These are phyloP conservation scores for Arabidopsis hybrid DNA, from an alignment of 441 rosid species.

Conservation along the genomic window DNA sequence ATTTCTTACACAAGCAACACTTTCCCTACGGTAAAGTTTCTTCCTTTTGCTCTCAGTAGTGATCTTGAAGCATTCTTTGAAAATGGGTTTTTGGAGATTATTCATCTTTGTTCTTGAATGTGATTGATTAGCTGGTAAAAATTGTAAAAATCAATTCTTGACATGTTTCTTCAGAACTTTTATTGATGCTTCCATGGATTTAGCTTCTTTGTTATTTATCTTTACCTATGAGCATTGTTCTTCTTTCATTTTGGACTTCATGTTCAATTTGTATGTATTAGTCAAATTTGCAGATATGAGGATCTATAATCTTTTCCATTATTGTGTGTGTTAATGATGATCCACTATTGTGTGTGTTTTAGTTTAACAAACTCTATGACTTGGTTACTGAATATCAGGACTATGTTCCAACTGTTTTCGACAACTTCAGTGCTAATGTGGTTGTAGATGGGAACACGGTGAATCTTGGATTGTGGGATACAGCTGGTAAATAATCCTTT, in stretches of 20 bases:
- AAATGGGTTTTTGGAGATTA: not conserved
- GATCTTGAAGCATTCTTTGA: constrained; percentile 29
- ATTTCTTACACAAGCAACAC: constrained; percentile 97
- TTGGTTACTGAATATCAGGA: constrained; percentile 59
- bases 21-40: constrained; percentile 75
- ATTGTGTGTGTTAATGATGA: too few relatives aligned
- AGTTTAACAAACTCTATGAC: constrained; percentile 6
- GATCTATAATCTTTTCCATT: not conserved
- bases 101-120: constrained; percentile 3
- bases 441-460: constrained; percentile 83
- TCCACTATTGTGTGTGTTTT: not conserved
- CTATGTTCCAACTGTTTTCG: constrained; percentile 83
- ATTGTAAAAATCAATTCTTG: constrained; percentile 1
- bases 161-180: not conserved
- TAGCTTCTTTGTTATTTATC: not conserved
- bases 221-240: not conserved
- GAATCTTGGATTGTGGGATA: constrained; percentile 81
- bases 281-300: not conserved
- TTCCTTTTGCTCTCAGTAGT: not conserved
- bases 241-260: not conserved
- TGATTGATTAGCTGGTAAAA: constrained; percentile 2
- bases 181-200: constrained; percentile 2
- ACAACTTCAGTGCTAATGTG: constrained; percentile 88
- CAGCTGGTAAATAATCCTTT: constrained; percentile 60
- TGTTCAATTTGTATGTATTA: not conserved